These are phyloP conservation scores for Pseudoneurospora amorphoporcata DNA, from an alignment of 495 filamentous ascomycete species.

Conservation along the genomic window DNA sequence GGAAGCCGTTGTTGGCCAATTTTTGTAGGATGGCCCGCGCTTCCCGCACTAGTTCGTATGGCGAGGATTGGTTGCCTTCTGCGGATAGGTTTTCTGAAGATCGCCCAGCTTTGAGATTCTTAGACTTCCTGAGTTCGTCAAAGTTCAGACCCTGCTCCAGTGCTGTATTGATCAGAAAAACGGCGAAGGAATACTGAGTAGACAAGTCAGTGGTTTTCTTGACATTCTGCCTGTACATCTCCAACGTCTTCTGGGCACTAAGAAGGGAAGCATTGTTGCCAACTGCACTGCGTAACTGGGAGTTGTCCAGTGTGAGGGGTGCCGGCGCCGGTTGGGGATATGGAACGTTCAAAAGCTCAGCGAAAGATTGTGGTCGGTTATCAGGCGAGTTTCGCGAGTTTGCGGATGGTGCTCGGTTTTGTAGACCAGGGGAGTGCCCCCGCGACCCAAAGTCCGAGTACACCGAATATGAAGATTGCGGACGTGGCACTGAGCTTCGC, in stretches of 20 bases:
- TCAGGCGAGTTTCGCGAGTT: slow-evolving; percentile 65
- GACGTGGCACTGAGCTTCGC: slow-evolving; percentile 49
- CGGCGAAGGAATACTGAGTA: slow-evolving; percentile 88
- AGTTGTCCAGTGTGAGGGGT: slow-evolving; percentile 64
- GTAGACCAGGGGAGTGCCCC: slow-evolving; percentile 49
- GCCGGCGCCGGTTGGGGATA: slow-evolving; percentile 80
- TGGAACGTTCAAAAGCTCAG: slow-evolving; percentile 77
- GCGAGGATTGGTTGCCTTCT: slow-evolving; percentile 37
- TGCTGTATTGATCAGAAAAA: slow-evolving; percentile 83
- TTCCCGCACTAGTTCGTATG: slow-evolving; percentile 68
- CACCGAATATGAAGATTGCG: slow-evolving; percentile 60
- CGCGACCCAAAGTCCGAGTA: slow-evolving; percentile 53
- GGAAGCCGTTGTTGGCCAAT: slow-evolving; percentile 76
- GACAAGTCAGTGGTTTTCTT: slow-evolving; percentile 89
- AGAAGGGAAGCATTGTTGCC: slow-evolving; percentile 83
- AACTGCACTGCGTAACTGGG: slow-evolving; percentile 62
- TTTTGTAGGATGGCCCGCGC: slow-evolving; percentile 80
- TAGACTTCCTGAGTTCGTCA: slow-evolving; percentile 28
- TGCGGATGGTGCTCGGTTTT: slow-evolving; percentile 46
- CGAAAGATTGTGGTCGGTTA: slow-evolving; percentile 65
- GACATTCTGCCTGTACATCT: slow-evolving; percentile 93
- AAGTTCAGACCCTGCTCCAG: slow-evolving; percentile 48
- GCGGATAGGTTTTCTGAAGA: slow-evolving; percentile 32
- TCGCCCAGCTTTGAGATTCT: slow-evolving; percentile 30
- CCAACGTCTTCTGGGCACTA: slow-evolving; percentile 80